Conservation (phyloP, 345 rosid genomes). For the Kandelia obovata region DNA sequence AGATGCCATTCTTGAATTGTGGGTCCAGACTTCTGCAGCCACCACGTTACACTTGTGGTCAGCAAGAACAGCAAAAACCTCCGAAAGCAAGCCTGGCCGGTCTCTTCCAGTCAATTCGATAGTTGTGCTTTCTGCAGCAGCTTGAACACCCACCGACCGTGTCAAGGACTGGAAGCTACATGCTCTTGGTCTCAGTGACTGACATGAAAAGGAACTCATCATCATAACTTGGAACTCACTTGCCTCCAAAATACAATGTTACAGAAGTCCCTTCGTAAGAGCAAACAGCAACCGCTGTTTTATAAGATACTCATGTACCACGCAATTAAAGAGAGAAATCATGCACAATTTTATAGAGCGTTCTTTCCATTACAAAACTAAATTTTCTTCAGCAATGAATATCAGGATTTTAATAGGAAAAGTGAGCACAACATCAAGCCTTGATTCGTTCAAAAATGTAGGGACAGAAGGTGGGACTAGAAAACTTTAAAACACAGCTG, state of each 20-base stretch:
- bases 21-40: conserved; percentile 84
- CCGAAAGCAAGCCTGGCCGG: conserved; percentile 75
- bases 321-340: conserved; percentile 3
- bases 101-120: conserved; percentile 77
- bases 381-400: background rate
- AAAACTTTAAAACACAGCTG: background rate
- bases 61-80: conserved; percentile 66
- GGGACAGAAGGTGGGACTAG: too few species aligned
- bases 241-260: conserved; percentile 16
- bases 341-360: background rate
- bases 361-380: conserved; percentile 3
- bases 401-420: background rate
- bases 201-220: conserved; percentile 15
- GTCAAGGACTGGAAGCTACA: conserved; percentile 60
- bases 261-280: conserved; percentile 5
- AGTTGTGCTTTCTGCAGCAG: conserved; percentile 46
- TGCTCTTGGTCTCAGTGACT: conserved; percentile 61
- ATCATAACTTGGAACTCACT: conserved; percentile 18
- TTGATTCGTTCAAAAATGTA: background rate
- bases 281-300: conserved; percentile 15
- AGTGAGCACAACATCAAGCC: conserved; percentile 1
- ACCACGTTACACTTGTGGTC: conserved; percentile 69
- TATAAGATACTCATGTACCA: conserved; percentile 7
- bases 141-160: conserved; percentile 62
- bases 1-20: conserved; percentile 76